A percentile compares a stretch with the other conserved stretches of the same genome.
Evolutionary conservation across 306 rosid genomes (phyloP).

Genomic region (Vicia villosa): DNA sequence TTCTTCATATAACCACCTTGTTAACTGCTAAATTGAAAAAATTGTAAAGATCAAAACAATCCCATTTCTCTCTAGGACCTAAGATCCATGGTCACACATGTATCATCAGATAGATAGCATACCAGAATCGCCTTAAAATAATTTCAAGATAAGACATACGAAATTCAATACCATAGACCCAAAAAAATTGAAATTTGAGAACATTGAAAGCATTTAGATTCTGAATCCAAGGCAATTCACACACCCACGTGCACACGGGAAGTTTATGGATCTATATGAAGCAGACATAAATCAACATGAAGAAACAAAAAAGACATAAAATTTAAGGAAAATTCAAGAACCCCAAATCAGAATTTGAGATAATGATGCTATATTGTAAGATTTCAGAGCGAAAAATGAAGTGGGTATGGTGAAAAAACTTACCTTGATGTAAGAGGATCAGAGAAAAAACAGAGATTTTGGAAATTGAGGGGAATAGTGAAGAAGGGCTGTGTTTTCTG

Average conservation of each 20-base stretch:
- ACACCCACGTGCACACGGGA: not conserved
- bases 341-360: slow-evolving; percentile 16
- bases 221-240: not conserved
- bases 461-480: not conserved
- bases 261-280: slow-evolving; percentile 8
- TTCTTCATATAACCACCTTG: not conserved
- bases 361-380: not conserved
- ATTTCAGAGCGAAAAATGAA: slow-evolving; percentile 23
- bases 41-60: slow-evolving; percentile 7
- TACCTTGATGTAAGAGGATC: slow-evolving; percentile 31
- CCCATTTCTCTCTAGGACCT: slow-evolving; percentile 6
- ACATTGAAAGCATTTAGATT: not conserved
- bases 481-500: not conserved
- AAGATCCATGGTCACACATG: slow-evolving; percentile 38
- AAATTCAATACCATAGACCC: not conserved
- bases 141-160: not conserved
- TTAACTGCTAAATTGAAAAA: not conserved
- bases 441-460: not conserved
- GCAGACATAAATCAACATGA: not conserved
- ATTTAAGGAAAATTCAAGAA: slow-evolving; percentile 19
- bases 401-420: slow-evolving; percentile 11
- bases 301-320: not conserved
- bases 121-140: not conserved
- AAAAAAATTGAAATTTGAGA: not conserved
- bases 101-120: not conserved